Conservation (phyloP, 139 green algal species). For the Spirogloea muscicola region DNA sequence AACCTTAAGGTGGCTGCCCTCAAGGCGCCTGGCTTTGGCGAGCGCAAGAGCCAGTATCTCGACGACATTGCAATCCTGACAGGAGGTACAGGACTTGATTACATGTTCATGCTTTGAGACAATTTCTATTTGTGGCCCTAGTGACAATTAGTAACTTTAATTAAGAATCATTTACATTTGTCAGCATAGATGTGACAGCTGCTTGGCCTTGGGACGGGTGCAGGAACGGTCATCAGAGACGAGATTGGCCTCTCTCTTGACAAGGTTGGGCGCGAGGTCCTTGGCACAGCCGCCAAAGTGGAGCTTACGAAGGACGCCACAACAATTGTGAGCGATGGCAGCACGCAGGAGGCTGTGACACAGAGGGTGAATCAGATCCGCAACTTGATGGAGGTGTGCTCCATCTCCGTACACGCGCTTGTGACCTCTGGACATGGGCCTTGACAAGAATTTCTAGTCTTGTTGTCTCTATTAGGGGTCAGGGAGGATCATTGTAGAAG, state of each 20-base stretch:
- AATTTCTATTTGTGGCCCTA: too few species aligned
- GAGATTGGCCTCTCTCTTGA: slow-evolving; percentile 92
- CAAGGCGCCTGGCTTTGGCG: slow-evolving; percentile 98
- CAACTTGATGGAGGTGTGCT: slow-evolving; percentile 66
- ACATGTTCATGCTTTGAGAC: too few species aligned
- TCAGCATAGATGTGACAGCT: too few species aligned
- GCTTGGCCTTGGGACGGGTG: too few species aligned
- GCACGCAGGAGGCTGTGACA: slow-evolving; percentile 73
- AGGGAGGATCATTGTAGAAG: background rate
- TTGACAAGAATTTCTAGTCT: background rate
- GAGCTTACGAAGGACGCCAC: slow-evolving; percentile 85
- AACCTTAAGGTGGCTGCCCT: slow-evolving; percentile 84
- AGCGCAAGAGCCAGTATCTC: slow-evolving; percentile 96
- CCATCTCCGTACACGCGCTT: background rate
- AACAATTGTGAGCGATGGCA: slow-evolving; percentile 94
- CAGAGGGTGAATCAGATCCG: slow-evolving; percentile 94
- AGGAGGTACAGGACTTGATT: slow-evolving; percentile 64
- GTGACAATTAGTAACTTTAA: too few species aligned
- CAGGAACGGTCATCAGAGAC: slow-evolving; percentile 84
- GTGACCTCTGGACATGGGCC: background rate
- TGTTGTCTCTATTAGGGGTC: background rate
- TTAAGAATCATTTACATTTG: too few species aligned
- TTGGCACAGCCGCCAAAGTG: slow-evolving; percentile 89
- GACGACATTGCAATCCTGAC: slow-evolving; percentile 99
- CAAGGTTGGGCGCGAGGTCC: slow-evolving; percentile 83